Evolutionary conservation across 2,329 filamentous ascomycete genomes (phyloP).

Genomic region (Verruconis gallopava): DNA sequence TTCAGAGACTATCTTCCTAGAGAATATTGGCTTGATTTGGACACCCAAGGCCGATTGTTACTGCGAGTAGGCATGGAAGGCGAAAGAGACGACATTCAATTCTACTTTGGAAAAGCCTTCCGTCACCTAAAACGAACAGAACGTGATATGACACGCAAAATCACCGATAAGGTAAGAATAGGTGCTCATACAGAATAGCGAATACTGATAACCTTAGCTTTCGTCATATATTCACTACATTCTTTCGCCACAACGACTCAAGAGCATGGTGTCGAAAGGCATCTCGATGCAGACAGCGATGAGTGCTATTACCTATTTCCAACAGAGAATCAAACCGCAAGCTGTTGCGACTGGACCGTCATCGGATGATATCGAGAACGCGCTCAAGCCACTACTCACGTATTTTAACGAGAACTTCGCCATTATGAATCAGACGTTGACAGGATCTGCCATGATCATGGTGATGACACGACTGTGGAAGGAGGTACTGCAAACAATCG

Average conservation of each 20-base stretch:
- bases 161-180: slow-evolving; percentile 75
- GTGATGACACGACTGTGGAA: slow-evolving; percentile 99
- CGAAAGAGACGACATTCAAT: slow-evolving; percentile 94
- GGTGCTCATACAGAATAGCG: not conserved
- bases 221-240: slow-evolving; percentile 86
- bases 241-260: slow-evolving; percentile 70
- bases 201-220: slow-evolving; percentile 41
- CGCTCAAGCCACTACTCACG: slow-evolving; percentile 70
- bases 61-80: slow-evolving; percentile 97
- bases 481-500: slow-evolving; percentile 84
- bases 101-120: slow-evolving; percentile 96
- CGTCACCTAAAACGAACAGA: slow-evolving; percentile 89
- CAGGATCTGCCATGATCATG: slow-evolving; percentile 90
- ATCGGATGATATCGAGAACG: slow-evolving; percentile 62
- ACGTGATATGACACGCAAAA: slow-evolving; percentile 93
- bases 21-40: slow-evolving; percentile 95
- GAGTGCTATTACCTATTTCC: slow-evolving; percentile 52
- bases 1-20: slow-evolving; percentile 92
- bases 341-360: slow-evolving; percentile 43
- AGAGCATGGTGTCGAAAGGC: slow-evolving; percentile 58
- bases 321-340: slow-evolving; percentile 36
- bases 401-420: slow-evolving; percentile 99
- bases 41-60: slow-evolving; percentile 82
- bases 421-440: slow-evolving; percentile 95
- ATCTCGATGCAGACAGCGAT: slow-evolving; percentile 62